A percentile compares a stretch with the other conserved stretches of the same genome.
Conservation (phyloP, 2,329 filamentous ascomycete species). For the Fusarium marasasianum region DNA sequence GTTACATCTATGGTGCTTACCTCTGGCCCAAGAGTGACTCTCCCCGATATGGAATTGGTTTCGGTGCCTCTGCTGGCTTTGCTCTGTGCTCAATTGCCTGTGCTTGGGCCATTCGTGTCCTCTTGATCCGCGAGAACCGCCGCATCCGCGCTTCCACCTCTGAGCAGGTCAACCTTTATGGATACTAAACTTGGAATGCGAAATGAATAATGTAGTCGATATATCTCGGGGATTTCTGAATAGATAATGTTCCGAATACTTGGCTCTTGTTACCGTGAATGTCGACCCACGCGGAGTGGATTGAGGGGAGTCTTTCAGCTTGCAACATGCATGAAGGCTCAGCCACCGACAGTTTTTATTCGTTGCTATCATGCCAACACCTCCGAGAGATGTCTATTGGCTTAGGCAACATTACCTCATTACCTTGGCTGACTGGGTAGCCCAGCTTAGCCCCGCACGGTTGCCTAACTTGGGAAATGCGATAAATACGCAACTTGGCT, state of each 20-base stretch:
- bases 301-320: not conserved
- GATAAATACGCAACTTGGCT: not conserved
- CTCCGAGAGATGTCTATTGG: not conserved
- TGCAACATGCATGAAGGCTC: not conserved
- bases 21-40: conserved; percentile 57
- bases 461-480: not conserved
- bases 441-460: conserved; percentile 13
- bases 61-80: conserved; percentile 56
- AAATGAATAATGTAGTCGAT: not conserved
- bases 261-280: not conserved
- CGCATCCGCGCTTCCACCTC: conserved; percentile 48
- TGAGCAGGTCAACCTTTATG: conserved; percentile 51
- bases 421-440: not conserved
- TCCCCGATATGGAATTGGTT: conserved; percentile 56
- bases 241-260: not conserved
- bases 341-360: not conserved
- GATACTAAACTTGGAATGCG: conserved; percentile 41
- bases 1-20: conserved; percentile 61
- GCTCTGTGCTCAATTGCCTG: conserved; percentile 49
- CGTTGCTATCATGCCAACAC: not conserved
- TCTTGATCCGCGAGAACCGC: conserved; percentile 54
- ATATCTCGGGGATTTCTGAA: not conserved
- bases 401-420: not conserved
- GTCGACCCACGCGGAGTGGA: not conserved
- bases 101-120: conserved; percentile 54